Evolutionary conservation across 2,329 filamentous ascomycete species (phyloP).

Genomic region (Ophiostoma ips): DNA sequence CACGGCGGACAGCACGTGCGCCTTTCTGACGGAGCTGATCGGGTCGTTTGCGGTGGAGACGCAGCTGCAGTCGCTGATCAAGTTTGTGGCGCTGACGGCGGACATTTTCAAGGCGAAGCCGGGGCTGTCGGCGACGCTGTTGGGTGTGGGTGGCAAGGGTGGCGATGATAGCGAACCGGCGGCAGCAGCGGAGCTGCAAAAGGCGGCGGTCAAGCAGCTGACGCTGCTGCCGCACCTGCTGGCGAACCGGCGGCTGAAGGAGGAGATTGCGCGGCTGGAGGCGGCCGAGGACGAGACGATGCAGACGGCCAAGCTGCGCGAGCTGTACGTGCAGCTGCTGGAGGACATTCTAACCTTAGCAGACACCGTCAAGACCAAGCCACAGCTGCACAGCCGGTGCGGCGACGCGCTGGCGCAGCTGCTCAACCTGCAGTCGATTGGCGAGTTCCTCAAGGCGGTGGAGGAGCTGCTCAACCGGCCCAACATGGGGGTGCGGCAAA

Average conservation of each 20-base stretch:
- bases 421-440: slow-evolving; percentile 72
- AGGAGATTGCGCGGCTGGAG: slow-evolving; percentile 40
- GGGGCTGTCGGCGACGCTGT: slow-evolving; percentile 55
- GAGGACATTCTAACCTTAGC: slow-evolving; percentile 53
- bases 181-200: slow-evolving; percentile 31
- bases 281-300: slow-evolving; percentile 53
- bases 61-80: slow-evolving; percentile 67
- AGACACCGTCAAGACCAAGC: slow-evolving; percentile 40
- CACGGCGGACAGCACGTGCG: slow-evolving; percentile 55
- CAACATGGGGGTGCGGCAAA: slow-evolving; percentile 61
- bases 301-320: slow-evolving; percentile 50
- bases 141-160: slow-evolving; percentile 35
- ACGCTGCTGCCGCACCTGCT: slow-evolving; percentile 44
- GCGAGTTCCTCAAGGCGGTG: slow-evolving; percentile 79
- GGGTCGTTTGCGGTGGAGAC: slow-evolving; percentile 57
- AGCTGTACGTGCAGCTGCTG: slow-evolving; percentile 54
- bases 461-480: slow-evolving; percentile 67
- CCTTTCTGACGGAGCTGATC: slow-evolving; percentile 64
- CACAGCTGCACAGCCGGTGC: slow-evolving; percentile 42
- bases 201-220: slow-evolving; percentile 40
- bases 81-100: slow-evolving; percentile 58
- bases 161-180: slow-evolving; percentile 8
- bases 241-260: slow-evolving; percentile 41
- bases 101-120: slow-evolving; percentile 68
- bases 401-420: slow-evolving; percentile 64